Conservation (phyloP, 2,329 filamentous ascomycete species). For the Trichoderma arundinaceum region DNA sequence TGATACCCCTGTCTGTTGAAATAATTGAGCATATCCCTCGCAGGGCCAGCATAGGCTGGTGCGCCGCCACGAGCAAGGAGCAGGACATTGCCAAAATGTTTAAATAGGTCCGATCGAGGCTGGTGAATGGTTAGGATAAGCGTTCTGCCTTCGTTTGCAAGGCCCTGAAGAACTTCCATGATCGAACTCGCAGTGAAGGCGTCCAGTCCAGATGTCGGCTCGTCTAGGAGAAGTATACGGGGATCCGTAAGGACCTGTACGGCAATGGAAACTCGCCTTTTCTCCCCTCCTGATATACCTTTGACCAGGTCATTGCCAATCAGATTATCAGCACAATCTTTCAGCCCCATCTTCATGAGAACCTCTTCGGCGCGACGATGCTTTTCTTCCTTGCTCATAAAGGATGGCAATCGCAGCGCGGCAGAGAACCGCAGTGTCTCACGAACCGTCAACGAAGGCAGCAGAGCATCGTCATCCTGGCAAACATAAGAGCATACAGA, state of each 20-base stretch:
- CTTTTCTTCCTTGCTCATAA: conserved; percentile 73
- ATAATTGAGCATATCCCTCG: conserved; percentile 67
- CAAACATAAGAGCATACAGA: conserved; percentile 79
- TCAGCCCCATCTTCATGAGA: conserved; percentile 74
- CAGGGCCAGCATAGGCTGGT: conserved; percentile 70
- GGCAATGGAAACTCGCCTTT: conserved; percentile 76
- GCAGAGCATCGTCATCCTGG: conserved; percentile 76
- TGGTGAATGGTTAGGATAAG: conserved; percentile 80
- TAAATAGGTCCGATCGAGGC: conserved; percentile 74
- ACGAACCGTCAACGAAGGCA: conserved; percentile 75
- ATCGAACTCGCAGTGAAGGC: conserved; percentile 80
- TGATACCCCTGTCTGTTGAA: conserved; percentile 65
- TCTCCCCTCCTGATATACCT: conserved; percentile 80
- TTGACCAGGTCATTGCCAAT: conserved; percentile 75
- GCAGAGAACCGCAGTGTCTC: conserved; percentile 76
- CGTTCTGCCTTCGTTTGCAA: conserved; percentile 75
- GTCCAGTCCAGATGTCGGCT: conserved; percentile 77
- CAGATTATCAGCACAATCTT: conserved; percentile 77
- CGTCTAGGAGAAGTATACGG: conserved; percentile 73
- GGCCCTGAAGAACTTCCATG: conserved; percentile 71
- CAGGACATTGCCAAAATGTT: conserved; percentile 72
- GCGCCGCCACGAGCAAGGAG: conserved; percentile 73
- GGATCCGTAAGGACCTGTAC: conserved; percentile 79
- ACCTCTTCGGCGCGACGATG: conserved; percentile 71
- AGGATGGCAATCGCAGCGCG: conserved; percentile 70